A percentile compares a stretch with the other conserved stretches of the same genome.
Conservation (phyloP, 257 asterid genomes). For the Buddleja alternifolia region DNA sequence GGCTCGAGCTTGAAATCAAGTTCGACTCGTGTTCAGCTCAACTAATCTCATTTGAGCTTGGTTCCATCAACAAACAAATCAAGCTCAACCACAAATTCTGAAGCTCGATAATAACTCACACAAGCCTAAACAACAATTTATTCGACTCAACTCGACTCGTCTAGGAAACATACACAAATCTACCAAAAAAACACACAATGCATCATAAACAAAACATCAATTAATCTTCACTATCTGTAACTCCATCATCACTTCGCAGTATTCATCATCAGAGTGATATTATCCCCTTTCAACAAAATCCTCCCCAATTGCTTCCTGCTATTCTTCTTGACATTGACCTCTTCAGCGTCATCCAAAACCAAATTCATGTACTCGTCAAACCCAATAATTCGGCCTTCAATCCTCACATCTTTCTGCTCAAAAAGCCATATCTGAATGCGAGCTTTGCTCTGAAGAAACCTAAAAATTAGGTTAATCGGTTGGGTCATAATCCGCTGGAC, state of each 20-base stretch:
- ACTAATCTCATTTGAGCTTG: too few relatives aligned
- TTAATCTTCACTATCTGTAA: conserved; percentile 28
- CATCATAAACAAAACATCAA: not conserved
- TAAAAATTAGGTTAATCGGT: conserved; percentile 63
- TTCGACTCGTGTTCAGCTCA: too few relatives aligned
- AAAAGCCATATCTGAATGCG: conserved; percentile 77
- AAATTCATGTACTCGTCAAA: conserved; percentile 69
- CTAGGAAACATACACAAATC: too few relatives aligned
- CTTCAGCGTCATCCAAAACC: conserved; percentile 65
- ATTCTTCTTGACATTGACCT: conserved; percentile 57
- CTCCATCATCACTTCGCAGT: conserved; percentile 44
- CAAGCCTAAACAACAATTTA: conserved; percentile 5
- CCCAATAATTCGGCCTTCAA: conserved; percentile 67
- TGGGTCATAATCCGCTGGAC: conserved; percentile 65
- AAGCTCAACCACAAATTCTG: too few relatives aligned
- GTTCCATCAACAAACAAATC: too few relatives aligned
- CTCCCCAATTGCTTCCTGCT: conserved; percentile 57
- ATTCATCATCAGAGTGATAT: conserved; percentile 70
- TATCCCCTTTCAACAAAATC: conserved; percentile 67
- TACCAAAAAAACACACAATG: not conserved
- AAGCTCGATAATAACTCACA: too few relatives aligned
- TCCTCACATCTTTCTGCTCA: conserved; percentile 71
- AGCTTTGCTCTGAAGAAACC: conserved; percentile 71
- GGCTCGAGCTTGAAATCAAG: too few relatives aligned
- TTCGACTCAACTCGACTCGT: too few relatives aligned